Evolutionary conservation across 1,139 yeast species (phyloP), one percentile per base, ranked within the genome.

Genomic region (Hyphopichia fennica): DNA sequence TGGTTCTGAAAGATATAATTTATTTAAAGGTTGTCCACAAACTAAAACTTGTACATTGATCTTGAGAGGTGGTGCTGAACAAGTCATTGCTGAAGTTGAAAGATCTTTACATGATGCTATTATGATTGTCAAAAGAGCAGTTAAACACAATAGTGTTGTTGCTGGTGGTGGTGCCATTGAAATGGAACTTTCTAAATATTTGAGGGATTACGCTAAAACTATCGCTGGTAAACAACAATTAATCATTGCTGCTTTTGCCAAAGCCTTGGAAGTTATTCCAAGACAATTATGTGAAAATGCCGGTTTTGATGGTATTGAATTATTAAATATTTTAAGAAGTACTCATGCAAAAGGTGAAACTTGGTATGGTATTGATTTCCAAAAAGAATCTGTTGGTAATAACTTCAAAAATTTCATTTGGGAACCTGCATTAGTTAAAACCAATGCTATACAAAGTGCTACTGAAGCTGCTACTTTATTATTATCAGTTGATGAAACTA

Each of bases 101-200:
- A 81, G 99, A 64, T 91, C 97, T 3, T 75, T 93, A 52, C 99
- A 93, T 60, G 99, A 93, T 68, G 99, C 99, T 40, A 90, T 93
- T 41, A 93, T 93, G 99, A 90, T 95, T 64, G 98, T 93, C 39
- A 91, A 91, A 70, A 80, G 99, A 57, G 96, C 98, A 1, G 83
- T 93, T 38, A 85, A 87, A 59, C 93, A 90, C 61, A 86, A 82
- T 57, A 72, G 81, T 29, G 83, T 95, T 50, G 99, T 93, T 46
- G 98, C 96, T 14, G 99, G 99, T 45, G 99, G 99, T 51, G 99
- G 99, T 49, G 99, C 99, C 37, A 87, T 91, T 50, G 99, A 93
- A 65, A 95, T 93, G 99, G 98, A 93, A 62, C 62, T 95, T 39
- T 90, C 98, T 34, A 88, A 83, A 61, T 81, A 86, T 61, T 77